These are phyloP conservation scores for Lactifluus pinguis DNA, from an alignment of 768 basidiomycete species.

Conservation along the genomic window DNA sequence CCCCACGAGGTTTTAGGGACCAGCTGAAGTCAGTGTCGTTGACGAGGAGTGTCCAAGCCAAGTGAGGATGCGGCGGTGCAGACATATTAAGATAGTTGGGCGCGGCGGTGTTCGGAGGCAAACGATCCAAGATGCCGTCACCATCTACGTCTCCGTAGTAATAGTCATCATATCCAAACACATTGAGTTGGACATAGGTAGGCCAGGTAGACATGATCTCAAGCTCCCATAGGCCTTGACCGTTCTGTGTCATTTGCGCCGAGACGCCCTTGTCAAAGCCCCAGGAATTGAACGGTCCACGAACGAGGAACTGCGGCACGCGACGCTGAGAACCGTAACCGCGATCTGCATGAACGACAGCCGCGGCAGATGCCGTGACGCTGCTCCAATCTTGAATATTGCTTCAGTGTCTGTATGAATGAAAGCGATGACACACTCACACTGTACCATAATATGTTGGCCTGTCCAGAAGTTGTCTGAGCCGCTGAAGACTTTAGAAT, in stretches of 20 bases:
- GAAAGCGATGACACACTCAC: slow-evolving; percentile 35
- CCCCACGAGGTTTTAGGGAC: slow-evolving; percentile 73
- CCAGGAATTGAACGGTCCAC: slow-evolving; percentile 88
- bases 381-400: slow-evolving; percentile 63
- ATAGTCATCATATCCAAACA: slow-evolving; percentile 85
- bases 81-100: slow-evolving; percentile 90
- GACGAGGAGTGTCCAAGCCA: slow-evolving; percentile 79
- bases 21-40: slow-evolving; percentile 72
- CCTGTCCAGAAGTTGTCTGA: slow-evolving; percentile 63
- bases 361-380: slow-evolving; percentile 48
- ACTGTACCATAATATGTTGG: slow-evolving; percentile 83
- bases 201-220: slow-evolving; percentile 91
- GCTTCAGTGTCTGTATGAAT: neutral
- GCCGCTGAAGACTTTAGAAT: slow-evolving; percentile 43
- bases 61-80: slow-evolving; percentile 77
- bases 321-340: slow-evolving; percentile 56
- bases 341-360: slow-evolving; percentile 71
- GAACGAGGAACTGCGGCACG: slow-evolving; percentile 78
- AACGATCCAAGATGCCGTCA: slow-evolving; percentile 82
- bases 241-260: slow-evolving; percentile 55
- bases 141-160: slow-evolving; percentile 87
- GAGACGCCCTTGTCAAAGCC: slow-evolving; percentile 80
- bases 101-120: slow-evolving; percentile 79
- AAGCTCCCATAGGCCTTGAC: slow-evolving; percentile 69
- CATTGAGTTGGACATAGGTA: slow-evolving; percentile 81